These are phyloP conservation scores for Candida wancherniae DNA, from an alignment of 805 yeast species.

Conservation along the genomic window DNA sequence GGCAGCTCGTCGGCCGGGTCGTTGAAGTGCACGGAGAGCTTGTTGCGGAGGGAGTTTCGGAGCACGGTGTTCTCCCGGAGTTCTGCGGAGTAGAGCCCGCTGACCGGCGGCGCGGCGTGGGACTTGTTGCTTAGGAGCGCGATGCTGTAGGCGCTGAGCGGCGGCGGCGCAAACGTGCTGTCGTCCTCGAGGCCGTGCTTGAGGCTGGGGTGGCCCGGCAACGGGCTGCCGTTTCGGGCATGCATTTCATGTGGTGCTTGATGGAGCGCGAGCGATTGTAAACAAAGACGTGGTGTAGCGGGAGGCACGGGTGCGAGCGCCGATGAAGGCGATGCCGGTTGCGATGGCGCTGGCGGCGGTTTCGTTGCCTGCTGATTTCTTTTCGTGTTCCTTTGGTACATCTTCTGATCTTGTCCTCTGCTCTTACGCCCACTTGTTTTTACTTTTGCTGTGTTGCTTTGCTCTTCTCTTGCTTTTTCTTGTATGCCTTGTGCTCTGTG, in stretches of 20 bases:
- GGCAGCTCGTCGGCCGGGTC: constrained; percentile 1
- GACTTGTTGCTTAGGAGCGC: constrained; percentile 42
- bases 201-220: constrained; percentile 1
- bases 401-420: too few species aligned
- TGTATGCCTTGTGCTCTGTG: too few species aligned
- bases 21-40: constrained; percentile 32
- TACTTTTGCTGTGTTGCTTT: too few species aligned
- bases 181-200: constrained; percentile 36
- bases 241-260: constrained; percentile 10
- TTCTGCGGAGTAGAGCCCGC: neutral
- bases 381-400: too few species aligned
- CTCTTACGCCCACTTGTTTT: too few species aligned
- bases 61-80: constrained; percentile 14
- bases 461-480: too few species aligned
- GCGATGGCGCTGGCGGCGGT: too few species aligned
- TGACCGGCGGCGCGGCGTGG: constrained; percentile 1
- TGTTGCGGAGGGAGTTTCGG: constrained; percentile 21
- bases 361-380: too few species aligned
- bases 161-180: constrained; percentile 54
- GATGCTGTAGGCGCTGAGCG: constrained; percentile 53
- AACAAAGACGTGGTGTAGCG: constrained; percentile 2
- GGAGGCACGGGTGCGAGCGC: neutral
- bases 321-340: too few species aligned
- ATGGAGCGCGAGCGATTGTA: constrained; percentile 4
- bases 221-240: constrained; percentile 7